Conservation (phyloP, 2,329 filamentous ascomycete genomes). For the Bipolaris victoriae region DNA sequence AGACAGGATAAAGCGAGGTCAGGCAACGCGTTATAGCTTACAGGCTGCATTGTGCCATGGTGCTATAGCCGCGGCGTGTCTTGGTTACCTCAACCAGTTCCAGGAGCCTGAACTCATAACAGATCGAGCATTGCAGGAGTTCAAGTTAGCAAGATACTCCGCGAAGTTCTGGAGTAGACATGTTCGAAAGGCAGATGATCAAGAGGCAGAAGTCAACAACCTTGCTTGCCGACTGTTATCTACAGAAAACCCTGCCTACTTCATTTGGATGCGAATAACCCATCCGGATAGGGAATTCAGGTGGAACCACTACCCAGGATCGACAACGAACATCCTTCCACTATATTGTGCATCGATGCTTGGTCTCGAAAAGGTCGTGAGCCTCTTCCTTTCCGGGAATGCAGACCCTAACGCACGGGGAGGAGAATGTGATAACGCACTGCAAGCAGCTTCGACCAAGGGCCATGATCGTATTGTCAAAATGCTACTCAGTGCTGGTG, state of each 20-base stretch:
- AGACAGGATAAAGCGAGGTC: conserved; percentile 29
- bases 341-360: conserved; percentile 30
- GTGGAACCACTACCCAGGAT: too few species aligned
- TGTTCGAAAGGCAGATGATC: conserved; percentile 13
- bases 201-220: conserved; percentile 13
- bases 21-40: conserved; percentile 31
- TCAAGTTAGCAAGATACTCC: conserved; percentile 34
- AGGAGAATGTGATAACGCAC: conserved; percentile 24
- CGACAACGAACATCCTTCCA: conserved; percentile 10
- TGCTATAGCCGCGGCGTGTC: conserved; percentile 28
- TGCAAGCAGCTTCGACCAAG: conserved; percentile 27
- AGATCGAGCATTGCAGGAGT: conserved; percentile 9
- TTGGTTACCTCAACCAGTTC: conserved; percentile 38
- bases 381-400: conserved; percentile 21
- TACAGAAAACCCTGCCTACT: conserved; percentile 19
- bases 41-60: conserved; percentile 26
- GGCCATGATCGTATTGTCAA: conserved; percentile 29
- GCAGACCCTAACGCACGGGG: conserved; percentile 26
- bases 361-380: conserved; percentile 24
- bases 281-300: conserved; percentile 17
- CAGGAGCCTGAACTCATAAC: conserved; percentile 11
- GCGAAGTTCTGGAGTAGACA: conserved; percentile 39
- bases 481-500: conserved; percentile 18
- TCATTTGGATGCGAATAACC: conserved; percentile 26
- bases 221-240: conserved; percentile 19